Percentiles rank a stretch among this genome's conserved stretches.
phyloP scores from a whole-genome alignment of 148 eudicot genomes.

The Mesembryanthemum crystallinum region DNA sequence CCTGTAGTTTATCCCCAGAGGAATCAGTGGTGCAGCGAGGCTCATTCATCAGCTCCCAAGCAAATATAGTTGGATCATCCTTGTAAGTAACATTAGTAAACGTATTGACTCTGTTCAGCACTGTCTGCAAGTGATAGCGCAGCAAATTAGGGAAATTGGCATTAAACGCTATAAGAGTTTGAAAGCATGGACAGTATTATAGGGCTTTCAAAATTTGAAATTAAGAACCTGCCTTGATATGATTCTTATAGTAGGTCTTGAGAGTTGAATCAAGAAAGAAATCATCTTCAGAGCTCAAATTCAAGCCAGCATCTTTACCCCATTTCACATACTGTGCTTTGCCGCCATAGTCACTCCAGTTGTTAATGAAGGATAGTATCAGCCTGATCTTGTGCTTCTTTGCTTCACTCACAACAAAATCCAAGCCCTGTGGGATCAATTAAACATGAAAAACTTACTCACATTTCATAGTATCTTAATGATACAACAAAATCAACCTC shows the following conservation, averaged over 20 bases:
- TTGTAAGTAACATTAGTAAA: conserved; percentile 73
- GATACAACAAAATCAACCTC: too few relatives aligned
- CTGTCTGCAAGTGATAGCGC: conserved; percentile 40
- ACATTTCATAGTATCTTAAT: not conserved
- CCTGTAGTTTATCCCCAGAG: conserved; percentile 75
- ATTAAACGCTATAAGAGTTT: not conserved
- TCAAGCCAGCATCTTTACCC: conserved; percentile 80
- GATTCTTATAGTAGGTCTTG: conserved; percentile 65
- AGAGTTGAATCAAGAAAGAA: conserved; percentile 68
- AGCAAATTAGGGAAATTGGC: not conserved
- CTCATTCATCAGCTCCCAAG: conserved; percentile 90
- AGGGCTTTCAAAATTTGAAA: not conserved
- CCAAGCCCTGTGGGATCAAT: conserved; percentile 57
- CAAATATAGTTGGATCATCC: conserved; percentile 87
- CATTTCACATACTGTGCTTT: conserved; percentile 87
- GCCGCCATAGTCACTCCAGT: conserved; percentile 90
- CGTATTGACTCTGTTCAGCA: conserved; percentile 74
- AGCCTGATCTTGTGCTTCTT: conserved; percentile 76
- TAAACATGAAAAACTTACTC: not conserved
- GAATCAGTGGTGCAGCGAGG: conserved; percentile 73
- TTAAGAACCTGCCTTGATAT: conserved; percentile 55
- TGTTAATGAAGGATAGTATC: conserved; percentile 72
- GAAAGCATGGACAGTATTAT: not conserved
- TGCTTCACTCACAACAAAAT: conserved; percentile 91
- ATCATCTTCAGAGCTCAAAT: conserved; percentile 65